phyloP scores from a whole-genome alignment of 768 basidiomycete genomes.

The Pulveroboletus sp. region DNA sequence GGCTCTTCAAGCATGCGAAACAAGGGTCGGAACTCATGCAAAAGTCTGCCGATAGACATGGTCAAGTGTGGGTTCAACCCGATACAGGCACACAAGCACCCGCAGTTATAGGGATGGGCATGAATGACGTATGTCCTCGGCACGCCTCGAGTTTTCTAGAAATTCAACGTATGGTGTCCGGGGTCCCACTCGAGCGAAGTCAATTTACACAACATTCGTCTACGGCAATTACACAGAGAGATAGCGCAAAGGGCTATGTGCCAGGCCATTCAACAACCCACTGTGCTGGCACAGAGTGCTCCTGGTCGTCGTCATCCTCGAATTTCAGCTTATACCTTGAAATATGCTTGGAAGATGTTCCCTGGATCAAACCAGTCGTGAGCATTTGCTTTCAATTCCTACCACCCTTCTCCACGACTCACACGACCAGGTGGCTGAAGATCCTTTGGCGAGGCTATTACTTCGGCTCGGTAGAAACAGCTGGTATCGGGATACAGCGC shows the following conservation, averaged over 20 bases:
- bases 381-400: conserved; percentile 1
- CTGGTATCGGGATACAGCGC: conserved; percentile 90
- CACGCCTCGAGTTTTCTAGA: conserved; percentile 18
- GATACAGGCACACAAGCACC: background rate
- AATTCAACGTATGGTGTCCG: conserved; percentile 1
- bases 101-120: conserved; percentile 9
- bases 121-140: conserved; percentile 11
- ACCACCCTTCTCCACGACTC: conserved; percentile 15
- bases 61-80: background rate
- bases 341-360: conserved; percentile 41
- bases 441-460: conserved; percentile 61
- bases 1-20: conserved; percentile 78
- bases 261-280: conserved; percentile 82
- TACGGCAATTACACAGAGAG: background rate
- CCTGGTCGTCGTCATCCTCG: conserved; percentile 85
- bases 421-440: conserved; percentile 35
- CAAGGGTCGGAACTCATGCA: conserved; percentile 69
- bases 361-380: conserved; percentile 15
- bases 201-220: no score
- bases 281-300: conserved; percentile 69
- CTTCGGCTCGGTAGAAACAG: conserved; percentile 86
- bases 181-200: no score
- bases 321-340: conserved; percentile 77
- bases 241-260: conserved; percentile 2
- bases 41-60: conserved; percentile 65